These are phyloP conservation scores for Pseudogymnoascus sp. DNA, from an alignment of 2,329 filamentous ascomycete genomes.

Conservation along the genomic window DNA sequence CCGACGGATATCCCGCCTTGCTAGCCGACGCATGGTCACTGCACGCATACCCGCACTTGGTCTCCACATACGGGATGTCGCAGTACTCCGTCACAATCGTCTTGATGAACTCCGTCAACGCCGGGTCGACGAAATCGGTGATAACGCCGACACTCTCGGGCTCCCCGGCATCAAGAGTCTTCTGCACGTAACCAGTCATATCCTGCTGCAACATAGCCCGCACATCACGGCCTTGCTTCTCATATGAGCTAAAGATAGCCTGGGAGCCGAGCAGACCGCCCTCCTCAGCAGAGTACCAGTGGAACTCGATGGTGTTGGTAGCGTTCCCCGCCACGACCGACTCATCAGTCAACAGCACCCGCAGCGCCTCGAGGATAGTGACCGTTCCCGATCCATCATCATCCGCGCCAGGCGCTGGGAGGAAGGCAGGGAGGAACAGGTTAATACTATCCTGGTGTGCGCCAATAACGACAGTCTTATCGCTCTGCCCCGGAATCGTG, in stretches of 20 bases:
- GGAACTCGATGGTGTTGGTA: slow-evolving; percentile 86
- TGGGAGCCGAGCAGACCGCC: slow-evolving; percentile 81
- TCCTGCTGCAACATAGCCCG: slow-evolving; percentile 98
- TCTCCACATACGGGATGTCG: slow-evolving; percentile 76
- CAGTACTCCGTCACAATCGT: slow-evolving; percentile 80
- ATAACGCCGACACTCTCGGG: slow-evolving; percentile 86
- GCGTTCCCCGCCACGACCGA: slow-evolving; percentile 62
- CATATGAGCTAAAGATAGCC: slow-evolving; percentile 78
- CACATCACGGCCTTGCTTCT: slow-evolving; percentile 61
- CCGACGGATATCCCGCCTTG: slow-evolving; percentile 65
- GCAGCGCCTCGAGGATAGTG: slow-evolving; percentile 86
- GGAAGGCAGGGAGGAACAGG: slow-evolving; percentile 72
- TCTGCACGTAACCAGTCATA: slow-evolving; percentile 86
- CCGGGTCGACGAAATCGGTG: slow-evolving; percentile 78
- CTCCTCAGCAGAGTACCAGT: slow-evolving; percentile 92
- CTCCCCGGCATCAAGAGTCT: slow-evolving; percentile 72
- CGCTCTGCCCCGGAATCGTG: slow-evolving; percentile 75
- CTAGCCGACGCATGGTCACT: slow-evolving; percentile 66
- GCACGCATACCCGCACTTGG: slow-evolving; percentile 82
- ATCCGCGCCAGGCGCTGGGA: slow-evolving; percentile 86
- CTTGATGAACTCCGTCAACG: slow-evolving; percentile 84
- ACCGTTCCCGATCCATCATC: slow-evolving; percentile 91
- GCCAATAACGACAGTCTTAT: slow-evolving; percentile 80
- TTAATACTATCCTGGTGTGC: slow-evolving; percentile 96
- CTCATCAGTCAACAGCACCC: slow-evolving; percentile 66